Conservation (phyloP, 108 stramenopile species). For the Cyclotella baltica region DNA sequence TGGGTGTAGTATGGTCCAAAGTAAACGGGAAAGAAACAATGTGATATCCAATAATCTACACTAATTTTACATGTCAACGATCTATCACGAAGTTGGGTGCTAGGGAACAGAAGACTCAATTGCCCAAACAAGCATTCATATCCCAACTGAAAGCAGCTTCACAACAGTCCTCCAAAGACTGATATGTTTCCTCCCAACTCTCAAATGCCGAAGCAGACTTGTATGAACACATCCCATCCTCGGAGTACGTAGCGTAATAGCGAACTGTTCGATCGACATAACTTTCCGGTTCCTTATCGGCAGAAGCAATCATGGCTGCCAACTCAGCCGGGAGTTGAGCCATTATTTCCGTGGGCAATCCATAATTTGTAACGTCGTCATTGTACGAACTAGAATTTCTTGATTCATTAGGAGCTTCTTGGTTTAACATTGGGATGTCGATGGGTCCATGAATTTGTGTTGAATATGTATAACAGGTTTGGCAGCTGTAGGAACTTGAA, state of each 20-base stretch:
- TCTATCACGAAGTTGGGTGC: too few species aligned
- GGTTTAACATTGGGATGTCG: background rate
- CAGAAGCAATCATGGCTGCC: background rate
- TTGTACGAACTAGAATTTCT: background rate
- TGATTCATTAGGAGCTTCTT: background rate
- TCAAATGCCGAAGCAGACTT: background rate
- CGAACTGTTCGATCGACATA: background rate
- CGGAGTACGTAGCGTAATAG: slow-evolving; percentile 4
- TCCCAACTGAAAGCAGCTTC: too few species aligned
- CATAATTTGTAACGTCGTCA: background rate
- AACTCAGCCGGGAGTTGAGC: slow-evolving; percentile 3
- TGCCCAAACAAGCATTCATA: too few species aligned
- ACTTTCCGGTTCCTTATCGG: background rate
- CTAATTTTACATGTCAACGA: too few species aligned
- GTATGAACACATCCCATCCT: background rate
- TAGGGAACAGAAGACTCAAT: too few species aligned
- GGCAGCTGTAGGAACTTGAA: too few species aligned
- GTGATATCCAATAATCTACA: too few species aligned
- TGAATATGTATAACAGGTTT: background rate
- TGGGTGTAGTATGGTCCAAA: too few species aligned
- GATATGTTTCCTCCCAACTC: too few species aligned
- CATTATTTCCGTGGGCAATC: background rate
- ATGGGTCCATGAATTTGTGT: slow-evolving; percentile 2
- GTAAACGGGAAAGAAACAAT: too few species aligned
- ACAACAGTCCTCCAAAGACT: too few species aligned